Conservation (phyloP, 768 basidiomycete species). For the Xerocomus brunneocitrinus region DNA sequence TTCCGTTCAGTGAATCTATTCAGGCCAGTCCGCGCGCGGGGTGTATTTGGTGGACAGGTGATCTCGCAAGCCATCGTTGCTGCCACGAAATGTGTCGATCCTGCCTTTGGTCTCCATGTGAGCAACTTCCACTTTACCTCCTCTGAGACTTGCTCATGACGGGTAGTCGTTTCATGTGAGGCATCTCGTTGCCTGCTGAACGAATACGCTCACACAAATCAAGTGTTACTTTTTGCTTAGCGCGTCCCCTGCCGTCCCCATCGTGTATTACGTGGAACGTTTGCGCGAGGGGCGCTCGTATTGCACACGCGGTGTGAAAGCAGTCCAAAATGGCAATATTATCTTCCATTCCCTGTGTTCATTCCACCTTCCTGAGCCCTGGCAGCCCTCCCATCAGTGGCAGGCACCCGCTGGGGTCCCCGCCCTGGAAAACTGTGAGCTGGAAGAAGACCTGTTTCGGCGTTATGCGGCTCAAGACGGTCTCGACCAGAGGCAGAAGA, state of each 20-base stretch:
- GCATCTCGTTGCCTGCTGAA: neutral
- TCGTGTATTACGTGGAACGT: slow-evolving; percentile 74
- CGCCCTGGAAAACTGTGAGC: slow-evolving; percentile 57
- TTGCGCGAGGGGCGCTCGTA: slow-evolving; percentile 74
- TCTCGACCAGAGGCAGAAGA: slow-evolving; percentile 31
- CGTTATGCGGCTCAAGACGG: slow-evolving; percentile 27
- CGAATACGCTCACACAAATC: slow-evolving; percentile 4
- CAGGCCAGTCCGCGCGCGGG: slow-evolving; percentile 56
- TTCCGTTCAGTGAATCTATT: slow-evolving; percentile 75
- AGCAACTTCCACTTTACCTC: slow-evolving; percentile 26
- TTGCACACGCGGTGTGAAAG: slow-evolving; percentile 59
- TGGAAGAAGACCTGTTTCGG: slow-evolving; percentile 45
- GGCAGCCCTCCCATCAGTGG: slow-evolving; percentile 68
- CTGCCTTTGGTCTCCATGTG: slow-evolving; percentile 67
- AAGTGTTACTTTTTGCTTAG: slow-evolving; percentile 82
- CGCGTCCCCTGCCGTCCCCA: slow-evolving; percentile 67
- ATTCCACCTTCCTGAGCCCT: slow-evolving; percentile 75
- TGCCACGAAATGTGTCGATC: slow-evolving; percentile 69
- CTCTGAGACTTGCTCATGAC: neutral
- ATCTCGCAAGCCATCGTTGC: slow-evolving; percentile 83
- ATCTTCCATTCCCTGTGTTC: slow-evolving; percentile 72
- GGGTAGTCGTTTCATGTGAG: slow-evolving; percentile 67
- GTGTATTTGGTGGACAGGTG: slow-evolving; percentile 87
- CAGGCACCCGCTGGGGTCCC: slow-evolving; percentile 55
- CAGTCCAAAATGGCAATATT: slow-evolving; percentile 48